phyloP scores from a whole-genome alignment of 148 eudicot species.

The Gaultheria prostrata region DNA sequence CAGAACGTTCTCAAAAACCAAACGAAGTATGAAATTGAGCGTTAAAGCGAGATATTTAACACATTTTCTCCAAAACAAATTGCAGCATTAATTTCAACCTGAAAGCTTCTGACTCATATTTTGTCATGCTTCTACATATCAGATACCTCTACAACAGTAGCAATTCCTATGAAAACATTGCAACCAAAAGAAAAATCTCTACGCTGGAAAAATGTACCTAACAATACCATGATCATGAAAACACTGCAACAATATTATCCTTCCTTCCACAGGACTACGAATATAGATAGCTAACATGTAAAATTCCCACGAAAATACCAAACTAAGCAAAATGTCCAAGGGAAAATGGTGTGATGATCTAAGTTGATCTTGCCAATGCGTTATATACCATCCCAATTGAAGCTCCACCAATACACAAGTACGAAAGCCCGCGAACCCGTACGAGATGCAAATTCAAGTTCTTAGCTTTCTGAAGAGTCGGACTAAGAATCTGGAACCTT shows the following conservation, averaged over 20 bases:
- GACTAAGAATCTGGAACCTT: slow-evolving; percentile 67
- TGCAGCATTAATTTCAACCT: neutral
- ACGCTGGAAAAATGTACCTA: no score
- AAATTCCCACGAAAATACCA: neutral
- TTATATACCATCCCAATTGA: slow-evolving; percentile 39
- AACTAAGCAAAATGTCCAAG: neutral
- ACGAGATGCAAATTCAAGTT: slow-evolving; percentile 58
- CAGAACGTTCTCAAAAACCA: neutral
- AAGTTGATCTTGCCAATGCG: slow-evolving; percentile 33
- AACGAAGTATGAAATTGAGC: neutral
- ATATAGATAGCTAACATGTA: neutral
- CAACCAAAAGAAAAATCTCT: no score
- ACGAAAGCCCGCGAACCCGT: slow-evolving; percentile 56
- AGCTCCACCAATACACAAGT: slow-evolving; percentile 60
- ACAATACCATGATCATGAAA: neutral
- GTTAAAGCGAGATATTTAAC: neutral
- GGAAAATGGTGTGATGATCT: neutral
- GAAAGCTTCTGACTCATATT: neutral
- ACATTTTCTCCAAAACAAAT: neutral
- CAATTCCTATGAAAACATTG: neutral
- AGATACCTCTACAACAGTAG: neutral
- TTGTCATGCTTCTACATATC: neutral
- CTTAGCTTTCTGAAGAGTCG: slow-evolving; percentile 68
- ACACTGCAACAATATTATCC: neutral
- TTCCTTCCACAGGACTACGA: neutral